Evolutionary conservation across 2,329 filamentous ascomycete species (phyloP).

Genomic region (Cryphonectria japonica): DNA sequence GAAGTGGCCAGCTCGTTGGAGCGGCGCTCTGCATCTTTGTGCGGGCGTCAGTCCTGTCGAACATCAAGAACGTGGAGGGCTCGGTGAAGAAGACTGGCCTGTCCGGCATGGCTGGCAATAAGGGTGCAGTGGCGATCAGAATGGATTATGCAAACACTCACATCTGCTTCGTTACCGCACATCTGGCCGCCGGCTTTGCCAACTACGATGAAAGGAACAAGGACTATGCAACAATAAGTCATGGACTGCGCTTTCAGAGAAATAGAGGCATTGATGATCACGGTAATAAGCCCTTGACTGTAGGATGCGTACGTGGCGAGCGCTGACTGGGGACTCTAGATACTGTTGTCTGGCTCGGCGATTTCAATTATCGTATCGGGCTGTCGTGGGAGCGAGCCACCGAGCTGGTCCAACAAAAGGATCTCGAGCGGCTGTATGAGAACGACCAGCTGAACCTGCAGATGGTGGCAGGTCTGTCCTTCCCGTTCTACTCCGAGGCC

Average conservation of each 20-base stretch:
- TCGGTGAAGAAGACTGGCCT: conserved; percentile 92
- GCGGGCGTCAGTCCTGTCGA: conserved; percentile 72
- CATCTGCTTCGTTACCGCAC: conserved; percentile 93
- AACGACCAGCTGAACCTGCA: conserved; percentile 97
- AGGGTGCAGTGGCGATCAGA: conserved; percentile 93
- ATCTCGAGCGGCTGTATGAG: conserved; percentile 81
- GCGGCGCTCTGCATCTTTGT: conserved; percentile 93
- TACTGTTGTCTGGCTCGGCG: conserved; percentile 89
- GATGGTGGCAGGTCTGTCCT: conserved; percentile 90
- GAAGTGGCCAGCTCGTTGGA: conserved; percentile 92
- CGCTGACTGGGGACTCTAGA: conserved; percentile 45
- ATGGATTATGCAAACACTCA: conserved; percentile 93
- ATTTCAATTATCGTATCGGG: conserved; percentile 98
- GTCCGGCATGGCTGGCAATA: conserved; percentile 97
- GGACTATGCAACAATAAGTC: conserved; percentile 87
- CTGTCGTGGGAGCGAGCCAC: conserved; percentile 78
- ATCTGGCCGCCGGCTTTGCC: conserved; percentile 92
- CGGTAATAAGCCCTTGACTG: conserved; percentile 49
- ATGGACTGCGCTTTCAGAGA: conserved; percentile 86
- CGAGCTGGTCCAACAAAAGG: conserved; percentile 70
- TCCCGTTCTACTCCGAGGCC: conserved; percentile 90
- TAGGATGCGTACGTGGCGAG: neutral
- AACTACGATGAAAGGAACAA: conserved; percentile 97
- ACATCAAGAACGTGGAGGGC: conserved; percentile 96
- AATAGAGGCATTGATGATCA: conserved; percentile 93